Conservation (phyloP, 1,284 basidiomycete species). For the Irpex rosettiformis region DNA sequence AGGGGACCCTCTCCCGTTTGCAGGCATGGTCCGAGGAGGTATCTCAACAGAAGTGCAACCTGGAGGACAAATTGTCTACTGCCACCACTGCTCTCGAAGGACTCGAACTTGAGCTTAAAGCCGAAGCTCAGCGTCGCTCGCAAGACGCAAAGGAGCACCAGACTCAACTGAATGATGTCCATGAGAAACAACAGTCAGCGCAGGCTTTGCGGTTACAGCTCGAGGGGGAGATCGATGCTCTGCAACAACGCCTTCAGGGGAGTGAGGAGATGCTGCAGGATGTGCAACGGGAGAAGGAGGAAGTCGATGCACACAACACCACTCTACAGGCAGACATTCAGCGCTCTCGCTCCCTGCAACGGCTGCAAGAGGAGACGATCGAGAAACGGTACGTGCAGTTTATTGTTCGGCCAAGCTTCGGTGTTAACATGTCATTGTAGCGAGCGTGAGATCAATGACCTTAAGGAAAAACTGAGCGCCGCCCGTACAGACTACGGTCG, state of each 20-base stretch:
- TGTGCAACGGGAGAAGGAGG: slow-evolving; percentile 45
- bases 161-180: slow-evolving; percentile 21
- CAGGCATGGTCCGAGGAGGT: slow-evolving; percentile 18
- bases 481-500: slow-evolving; percentile 40
- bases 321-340: slow-evolving; percentile 61
- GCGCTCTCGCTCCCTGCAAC: slow-evolving; percentile 51
- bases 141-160: slow-evolving; percentile 23
- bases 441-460: slow-evolving; percentile 38
- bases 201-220: slow-evolving; percentile 21
- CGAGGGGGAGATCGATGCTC: slow-evolving; percentile 24
- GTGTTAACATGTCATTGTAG: slow-evolving; percentile 32
- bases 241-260: slow-evolving; percentile 29
- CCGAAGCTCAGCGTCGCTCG: slow-evolving; percentile 32
- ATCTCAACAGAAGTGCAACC: slow-evolving; percentile 24
- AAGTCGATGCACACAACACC: slow-evolving; percentile 52
- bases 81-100: slow-evolving; percentile 24
- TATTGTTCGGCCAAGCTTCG: slow-evolving; percentile 2
- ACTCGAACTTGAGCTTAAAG: slow-evolving; percentile 32
- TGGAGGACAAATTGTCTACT: slow-evolving; percentile 21
- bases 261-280: slow-evolving; percentile 20
- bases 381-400: slow-evolving; percentile 46
- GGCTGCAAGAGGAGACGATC: slow-evolving; percentile 58
- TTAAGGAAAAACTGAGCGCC: slow-evolving; percentile 47
- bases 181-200: slow-evolving; percentile 26
- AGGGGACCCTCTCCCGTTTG: slow-evolving; percentile 20